A percentile compares a stretch with the other conserved stretches of the same genome.
These are phyloP conservation scores for Rhodocollybia butyracea DNA, from an alignment of 768 basidiomycete genomes.

Conservation along the genomic window DNA sequence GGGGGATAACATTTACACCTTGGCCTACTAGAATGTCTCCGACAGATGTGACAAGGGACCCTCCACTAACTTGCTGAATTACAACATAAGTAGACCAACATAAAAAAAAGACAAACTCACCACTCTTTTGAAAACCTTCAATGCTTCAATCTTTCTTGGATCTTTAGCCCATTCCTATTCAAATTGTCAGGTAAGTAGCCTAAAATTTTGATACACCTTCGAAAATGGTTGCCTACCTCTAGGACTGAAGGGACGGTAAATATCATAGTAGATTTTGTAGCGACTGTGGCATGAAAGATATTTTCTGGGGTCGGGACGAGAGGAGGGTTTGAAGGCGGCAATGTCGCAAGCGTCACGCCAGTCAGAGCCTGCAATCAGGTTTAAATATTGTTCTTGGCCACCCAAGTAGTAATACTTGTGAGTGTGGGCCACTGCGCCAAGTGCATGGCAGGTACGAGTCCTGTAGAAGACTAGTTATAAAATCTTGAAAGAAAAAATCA, in stretches of 20 bases:
- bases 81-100: not conserved
- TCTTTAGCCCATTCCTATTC: not conserved
- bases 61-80: not conserved
- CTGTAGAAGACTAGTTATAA: too few relatives aligned
- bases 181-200: not conserved
- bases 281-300: not conserved
- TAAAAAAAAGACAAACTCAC: not conserved
- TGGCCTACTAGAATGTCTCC: too few relatives aligned
- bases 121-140: not conserved
- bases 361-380: not conserved
- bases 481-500: too few relatives aligned
- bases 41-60: not conserved
- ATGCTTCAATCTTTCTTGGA: not conserved
- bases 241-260: not conserved
- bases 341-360: not conserved
- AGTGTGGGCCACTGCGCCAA: too few relatives aligned
- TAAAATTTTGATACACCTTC: not conserved
- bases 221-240: not conserved
- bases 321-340: too few relatives aligned
- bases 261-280: not conserved
- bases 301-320: not conserved
- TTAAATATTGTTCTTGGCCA: not conserved
- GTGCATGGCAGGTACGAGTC: too few relatives aligned
- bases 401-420: too few relatives aligned
- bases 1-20: not conserved